A percentile compares a stretch with the other conserved stretches of the same genome.
Conservation (phyloP, 371 early-diverging fungal genomes). For the Synchytrium microbalum region DNA sequence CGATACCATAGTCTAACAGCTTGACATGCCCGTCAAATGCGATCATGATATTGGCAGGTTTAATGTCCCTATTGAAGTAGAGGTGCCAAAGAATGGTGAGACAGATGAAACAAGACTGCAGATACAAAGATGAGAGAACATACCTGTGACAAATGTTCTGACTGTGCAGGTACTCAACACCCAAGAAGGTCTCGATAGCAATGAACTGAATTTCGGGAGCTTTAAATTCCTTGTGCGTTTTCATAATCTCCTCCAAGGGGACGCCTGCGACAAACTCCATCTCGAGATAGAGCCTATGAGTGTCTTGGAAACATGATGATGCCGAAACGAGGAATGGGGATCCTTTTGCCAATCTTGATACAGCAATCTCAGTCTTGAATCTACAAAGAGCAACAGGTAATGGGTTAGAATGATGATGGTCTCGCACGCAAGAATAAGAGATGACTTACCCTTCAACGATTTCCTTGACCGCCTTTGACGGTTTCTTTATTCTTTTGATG, state of each 20-base stretch:
- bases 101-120: too few species aligned
- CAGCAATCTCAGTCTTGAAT: too few species aligned
- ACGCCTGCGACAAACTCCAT: slow-evolving; percentile 66
- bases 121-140: too few species aligned
- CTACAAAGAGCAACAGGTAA: neutral
- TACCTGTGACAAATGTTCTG: slow-evolving; percentile 44
- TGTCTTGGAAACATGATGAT: slow-evolving; percentile 38
- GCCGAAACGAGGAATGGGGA: slow-evolving; percentile 32
- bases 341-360: neutral
- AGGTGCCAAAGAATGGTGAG: too few species aligned
- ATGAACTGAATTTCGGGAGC: slow-evolving; percentile 44
- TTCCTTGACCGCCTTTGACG: slow-evolving; percentile 1
- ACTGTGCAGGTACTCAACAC: slow-evolving; percentile 47
- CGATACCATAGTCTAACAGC: neutral
- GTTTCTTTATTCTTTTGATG: slow-evolving; percentile 39
- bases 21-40: neutral
- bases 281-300: slow-evolving; percentile 47
- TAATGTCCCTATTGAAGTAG: neutral
- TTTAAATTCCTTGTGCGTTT: slow-evolving; percentile 17
- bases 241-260: slow-evolving; percentile 34
- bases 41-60: neutral
- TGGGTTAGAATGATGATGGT: neutral
- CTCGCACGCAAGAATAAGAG: neutral
- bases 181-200: slow-evolving; percentile 43
- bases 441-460: neutral